Percentiles rank a stretch among this genome's conserved stretches.
These are phyloP conservation scores for Lodderomyces parapsilosis DNA, from an alignment of 1,139 yeast species.

Conservation along the genomic window DNA sequence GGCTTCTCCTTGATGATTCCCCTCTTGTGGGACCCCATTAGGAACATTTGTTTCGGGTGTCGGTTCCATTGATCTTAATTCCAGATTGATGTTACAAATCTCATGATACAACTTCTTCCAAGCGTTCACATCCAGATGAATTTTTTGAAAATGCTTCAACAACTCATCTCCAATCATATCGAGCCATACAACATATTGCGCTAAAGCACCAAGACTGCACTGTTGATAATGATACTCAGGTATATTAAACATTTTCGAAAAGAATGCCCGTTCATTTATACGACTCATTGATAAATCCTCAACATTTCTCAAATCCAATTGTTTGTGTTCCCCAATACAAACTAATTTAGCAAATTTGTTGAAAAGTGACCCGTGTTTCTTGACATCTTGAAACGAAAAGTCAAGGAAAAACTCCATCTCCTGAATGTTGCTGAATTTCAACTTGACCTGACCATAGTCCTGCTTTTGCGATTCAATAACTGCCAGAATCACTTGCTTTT, in stretches of 20 bases:
- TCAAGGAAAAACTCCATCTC: slow-evolving; percentile 59
- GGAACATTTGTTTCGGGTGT: background rate
- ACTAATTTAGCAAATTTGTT: slow-evolving; percentile 42
- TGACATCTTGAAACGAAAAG: slow-evolving; percentile 51
- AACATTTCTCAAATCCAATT: slow-evolving; percentile 36
- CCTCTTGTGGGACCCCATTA: background rate
- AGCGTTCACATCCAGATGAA: slow-evolving; percentile 37
- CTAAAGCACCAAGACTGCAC: slow-evolving; percentile 19
- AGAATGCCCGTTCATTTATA: slow-evolving; percentile 11
- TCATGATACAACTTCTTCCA: slow-evolving; percentile 51
- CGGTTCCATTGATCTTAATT: slow-evolving; percentile 21
- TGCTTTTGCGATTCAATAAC: slow-evolving; percentile 18
- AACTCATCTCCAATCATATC: slow-evolving; percentile 32
- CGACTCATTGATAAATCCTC: slow-evolving; percentile 20
- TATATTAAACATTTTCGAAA: slow-evolving; percentile 4
- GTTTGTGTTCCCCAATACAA: slow-evolving; percentile 44
- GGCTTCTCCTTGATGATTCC: slow-evolving; percentile 1
- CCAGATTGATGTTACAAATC: slow-evolving; percentile 30
- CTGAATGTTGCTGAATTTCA: slow-evolving; percentile 27
- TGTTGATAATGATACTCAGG: slow-evolving; percentile 14
- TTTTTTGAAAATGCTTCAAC: slow-evolving; percentile 33
- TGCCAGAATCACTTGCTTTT: slow-evolving; percentile 25
- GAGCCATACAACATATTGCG: slow-evolving; percentile 28
- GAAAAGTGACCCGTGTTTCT: slow-evolving; percentile 27
- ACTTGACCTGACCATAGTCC: slow-evolving; percentile 23